Base-by-base conservation (phyloP, 2,329 filamentous ascomycete genomes). In the Penicillium sp. region DNA sequence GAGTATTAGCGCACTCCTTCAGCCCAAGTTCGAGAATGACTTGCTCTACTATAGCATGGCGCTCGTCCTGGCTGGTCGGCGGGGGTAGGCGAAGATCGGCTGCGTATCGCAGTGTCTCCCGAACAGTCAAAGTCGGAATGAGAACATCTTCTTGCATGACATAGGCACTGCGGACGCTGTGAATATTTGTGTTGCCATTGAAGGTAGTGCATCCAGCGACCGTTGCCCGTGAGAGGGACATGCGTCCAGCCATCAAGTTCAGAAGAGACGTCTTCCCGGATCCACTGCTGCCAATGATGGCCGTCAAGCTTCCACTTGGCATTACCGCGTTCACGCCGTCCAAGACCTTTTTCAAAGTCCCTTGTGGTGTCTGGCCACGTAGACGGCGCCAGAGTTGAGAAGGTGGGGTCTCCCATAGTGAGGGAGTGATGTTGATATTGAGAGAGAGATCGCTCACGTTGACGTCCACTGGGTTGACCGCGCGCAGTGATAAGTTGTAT, bases 1-100 rank as follows among this genome's bases (percentile, higher is more conserved):
- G 79, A 0, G 90, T 93, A 62, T 91, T 79, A 24, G 89, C 89
- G 58, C 90, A 92, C 64, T 92, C 89, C 70, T 91, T 92, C 41
- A 93, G 73, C 0, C 89, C 88, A 2, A 93, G 76, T 67, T 93
- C 89, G 9, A 89, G 76, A 46, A 93, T 91, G 22, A 92, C 89
- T 64, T 90, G 87, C 61, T 93, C 89, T 1, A 93, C 89, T 14
- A 92, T 83, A 11, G 76, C 80, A 33, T 77, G 78, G 27, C 88
- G 82, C 62, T 91, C 86, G 27, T 82, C 78, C 11, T 79, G 74
- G 0, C 83, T 85, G 1, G 85, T 86, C 0, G 85, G 82, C 0
- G 87, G 79, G 0, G 89, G 88, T 0, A 93, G 77, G 27, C 89
- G 83, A 55, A 93, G 75, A 67, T 91, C 85, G 2, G 90, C 90